These are phyloP conservation scores for Sugiyamaella grinbergsii DNA, from an alignment of 1,139 yeast genomes.

Conservation along the genomic window DNA sequence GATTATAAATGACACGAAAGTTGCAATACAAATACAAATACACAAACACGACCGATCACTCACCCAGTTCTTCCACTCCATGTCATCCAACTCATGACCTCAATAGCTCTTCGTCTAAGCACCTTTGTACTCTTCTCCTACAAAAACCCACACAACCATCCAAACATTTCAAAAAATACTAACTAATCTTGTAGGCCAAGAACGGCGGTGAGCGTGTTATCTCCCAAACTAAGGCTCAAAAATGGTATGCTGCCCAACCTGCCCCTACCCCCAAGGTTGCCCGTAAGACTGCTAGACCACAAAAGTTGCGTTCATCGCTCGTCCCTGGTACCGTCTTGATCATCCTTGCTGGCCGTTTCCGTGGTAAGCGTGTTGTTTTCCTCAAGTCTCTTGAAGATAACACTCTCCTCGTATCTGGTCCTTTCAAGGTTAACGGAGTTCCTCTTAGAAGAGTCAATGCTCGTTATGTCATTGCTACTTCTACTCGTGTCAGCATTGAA, in stretches of 20 bases:
- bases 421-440: constrained; percentile 99
- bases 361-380: constrained; percentile 99
- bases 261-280: constrained; percentile 70
- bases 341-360: constrained; percentile 99
- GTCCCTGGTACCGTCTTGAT: constrained; percentile 99
- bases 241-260: constrained; percentile 91
- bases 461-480: constrained; percentile 98
- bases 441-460: constrained; percentile 99
- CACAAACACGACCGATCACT: too few species aligned
- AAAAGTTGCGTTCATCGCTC: constrained; percentile 93
- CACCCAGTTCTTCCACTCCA: too few species aligned
- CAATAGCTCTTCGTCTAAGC: too few species aligned
- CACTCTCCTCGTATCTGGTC: constrained; percentile 98
- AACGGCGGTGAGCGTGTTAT: constrained; percentile 42
- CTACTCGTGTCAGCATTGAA: constrained; percentile 82
- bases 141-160: too few species aligned
- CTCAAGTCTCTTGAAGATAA: constrained; percentile 97
- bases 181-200: constrained; percentile 36
- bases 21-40: too few species aligned
- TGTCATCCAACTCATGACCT: too few species aligned
- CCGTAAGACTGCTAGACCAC: constrained; percentile 84
- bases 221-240: constrained; percentile 64
- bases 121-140: too few species aligned
- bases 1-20: too few species aligned
- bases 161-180: too few species aligned